Evolutionary conservation across 805 yeast species (phyloP), one percentile per base, ranked within the genome.

Genomic region (Phaffomyces opuntiae): DNA sequence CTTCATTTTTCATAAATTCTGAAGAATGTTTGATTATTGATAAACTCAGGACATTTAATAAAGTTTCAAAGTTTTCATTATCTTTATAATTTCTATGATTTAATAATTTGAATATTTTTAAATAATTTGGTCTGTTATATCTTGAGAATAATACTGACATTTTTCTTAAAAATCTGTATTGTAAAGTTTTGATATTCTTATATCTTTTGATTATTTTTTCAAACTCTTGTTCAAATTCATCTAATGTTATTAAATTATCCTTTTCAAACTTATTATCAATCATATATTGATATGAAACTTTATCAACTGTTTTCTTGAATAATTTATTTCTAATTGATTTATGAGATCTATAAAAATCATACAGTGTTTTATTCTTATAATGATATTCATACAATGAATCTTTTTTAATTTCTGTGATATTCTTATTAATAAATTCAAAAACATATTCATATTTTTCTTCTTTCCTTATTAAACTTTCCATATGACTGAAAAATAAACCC

Each of bases 21-120:
- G 36, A 14, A 12, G 44, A 32, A 21, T 47, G 45, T 34, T 39
- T 44, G 13, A 49, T n/a, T 29, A 47, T 9, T 6, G 42, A 27
- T 9, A 44, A 16, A 37, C 45, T 44, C 19, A 46, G 8, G 4
- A 47, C 29, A 31, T 49, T 47, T 3, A 48, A 40, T 11, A 49
- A 37, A 1, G 34, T 33, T 11, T 39, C 38, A 34, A 39, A 49
- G 9, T 44, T 49, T 13, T 38, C 39, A 39, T 49, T 49, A 6
- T 36, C 14, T 2, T 21, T 17, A 17, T 40, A 32, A 14, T n/a
- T 12, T 6, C 24, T 21, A 21, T 21, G 24, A 17, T 42, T 46
- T 34, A 49, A 25, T n/a, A 17, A 37, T n/a, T 29, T 29, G 19
- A 36, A 38, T 13, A 49, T 35, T n/a, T 27, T 11, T 5, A 43